phyloP scores from a whole-genome alignment of 2,329 filamentous ascomycete genomes.

The Colletotrichum sublineola region DNA sequence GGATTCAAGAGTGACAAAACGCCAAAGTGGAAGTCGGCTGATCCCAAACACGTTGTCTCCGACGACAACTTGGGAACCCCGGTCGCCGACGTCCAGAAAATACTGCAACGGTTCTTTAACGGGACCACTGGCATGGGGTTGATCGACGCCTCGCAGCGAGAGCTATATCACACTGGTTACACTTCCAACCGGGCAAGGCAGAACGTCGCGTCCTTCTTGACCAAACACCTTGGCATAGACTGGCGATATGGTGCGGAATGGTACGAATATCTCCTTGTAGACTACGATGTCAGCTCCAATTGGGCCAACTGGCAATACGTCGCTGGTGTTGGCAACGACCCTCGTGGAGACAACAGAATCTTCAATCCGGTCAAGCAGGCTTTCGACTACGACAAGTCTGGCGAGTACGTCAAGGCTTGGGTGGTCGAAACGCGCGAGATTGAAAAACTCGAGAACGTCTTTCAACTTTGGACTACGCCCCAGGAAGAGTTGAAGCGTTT shows the following conservation, averaged over 20 bases:
- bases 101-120: conserved; percentile 70
- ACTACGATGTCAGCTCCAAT: conserved; percentile 82
- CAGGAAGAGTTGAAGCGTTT: conserved; percentile 68
- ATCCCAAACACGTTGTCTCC: conserved; percentile 55
- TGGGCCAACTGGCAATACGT: conserved; percentile 91
- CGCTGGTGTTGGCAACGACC: conserved; percentile 84
- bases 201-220: conserved; percentile 80
- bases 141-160: conserved; percentile 82
- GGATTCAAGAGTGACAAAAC: conserved; percentile 70
- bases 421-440: conserved; percentile 74
- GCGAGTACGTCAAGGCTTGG: conserved; percentile 80
- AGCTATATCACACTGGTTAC: conserved; percentile 81
- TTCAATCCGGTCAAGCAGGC: conserved; percentile 89
- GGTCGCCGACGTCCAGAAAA: conserved; percentile 58
- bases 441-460: conserved; percentile 68
- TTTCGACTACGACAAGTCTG: conserved; percentile 80
- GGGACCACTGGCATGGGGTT: conserved; percentile 82
- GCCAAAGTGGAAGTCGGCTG: conserved; percentile 64
- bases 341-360: conserved; percentile 76
- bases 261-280: conserved; percentile 81
- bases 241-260: conserved; percentile 87
- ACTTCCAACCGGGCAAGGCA: conserved; percentile 82
- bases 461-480: conserved; percentile 77
- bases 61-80: conserved; percentile 44
- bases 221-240: conserved; percentile 80